phyloP scores from a whole-genome alignment of 495 filamentous ascomycete species.

The Lophiotrema nucula region DNA sequence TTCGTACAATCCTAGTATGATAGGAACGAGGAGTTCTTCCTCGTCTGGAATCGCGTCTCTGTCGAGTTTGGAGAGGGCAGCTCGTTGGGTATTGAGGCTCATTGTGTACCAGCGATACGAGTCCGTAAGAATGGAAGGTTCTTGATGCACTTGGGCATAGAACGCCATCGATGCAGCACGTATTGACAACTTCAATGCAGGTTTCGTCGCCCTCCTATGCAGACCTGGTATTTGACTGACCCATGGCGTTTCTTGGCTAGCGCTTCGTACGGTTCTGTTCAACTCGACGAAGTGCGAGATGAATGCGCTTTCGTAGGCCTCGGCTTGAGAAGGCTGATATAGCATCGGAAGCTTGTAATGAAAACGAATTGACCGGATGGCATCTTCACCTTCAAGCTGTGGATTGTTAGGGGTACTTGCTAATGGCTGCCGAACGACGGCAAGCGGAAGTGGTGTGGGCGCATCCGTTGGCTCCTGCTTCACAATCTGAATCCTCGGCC shows the following conservation, averaged over 20 bases:
- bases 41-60: constrained; percentile 8
- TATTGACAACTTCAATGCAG: constrained; percentile 17
- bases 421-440: not conserved
- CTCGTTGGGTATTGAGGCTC: constrained; percentile 17
- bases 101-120: constrained; percentile 27
- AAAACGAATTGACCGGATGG: not conserved
- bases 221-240: constrained; percentile 15
- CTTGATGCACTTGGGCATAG: constrained; percentile 19
- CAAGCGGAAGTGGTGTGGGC: not conserved
- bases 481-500: not conserved
- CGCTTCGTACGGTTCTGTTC: constrained; percentile 6
- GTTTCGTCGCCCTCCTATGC: constrained; percentile 7
- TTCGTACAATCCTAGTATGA: constrained; percentile 26
- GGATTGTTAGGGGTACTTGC: not conserved
- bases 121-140: constrained; percentile 17
- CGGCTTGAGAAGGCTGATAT: constrained; percentile 16
- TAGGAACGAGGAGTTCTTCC: constrained; percentile 24
- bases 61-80: constrained; percentile 2
- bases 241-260: constrained; percentile 16
- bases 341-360: constrained; percentile 17
- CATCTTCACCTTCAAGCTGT: not conserved
- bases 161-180: constrained; percentile 27
- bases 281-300: constrained; percentile 27
- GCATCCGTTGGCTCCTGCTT: not conserved
- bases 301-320: constrained; percentile 14